These are phyloP conservation scores for Metroxylon sagu DNA, from an alignment of 176 grass and related monocot species.

Conservation along the genomic window DNA sequence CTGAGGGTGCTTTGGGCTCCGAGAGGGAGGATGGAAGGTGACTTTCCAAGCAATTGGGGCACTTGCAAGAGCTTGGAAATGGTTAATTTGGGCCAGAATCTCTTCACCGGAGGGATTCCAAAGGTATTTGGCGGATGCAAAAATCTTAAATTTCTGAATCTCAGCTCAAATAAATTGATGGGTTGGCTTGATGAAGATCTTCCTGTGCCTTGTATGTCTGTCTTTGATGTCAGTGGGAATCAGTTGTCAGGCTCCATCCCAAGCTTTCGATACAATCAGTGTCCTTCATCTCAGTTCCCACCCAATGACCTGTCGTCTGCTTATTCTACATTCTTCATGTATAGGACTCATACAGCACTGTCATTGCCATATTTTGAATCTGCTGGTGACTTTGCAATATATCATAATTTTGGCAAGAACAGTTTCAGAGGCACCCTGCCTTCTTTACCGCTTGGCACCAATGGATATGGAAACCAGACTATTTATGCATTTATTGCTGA, in stretches of 20 bases:
- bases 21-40: conserved; percentile 21
- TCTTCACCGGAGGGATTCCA: conserved; percentile 39
- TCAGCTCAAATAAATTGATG: conserved; percentile 46
- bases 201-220: conserved; percentile 36
- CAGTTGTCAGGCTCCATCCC: conserved; percentile 47
- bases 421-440: conserved; percentile 44
- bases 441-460: conserved; percentile 44
- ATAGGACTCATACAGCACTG: conserved; percentile 20
- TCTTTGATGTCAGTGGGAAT: conserved; percentile 52
- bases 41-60: conserved; percentile 44
- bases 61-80: conserved; percentile 37
- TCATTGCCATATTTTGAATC: conserved; percentile 15
- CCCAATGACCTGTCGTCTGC: conserved; percentile 14
- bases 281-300: conserved; percentile 5
- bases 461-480: conserved; percentile 37
- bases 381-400: conserved; percentile 35
- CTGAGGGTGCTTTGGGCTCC: conserved; percentile 52
- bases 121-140: conserved; percentile 28
- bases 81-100: conserved; percentile 45
- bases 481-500: conserved; percentile 46
- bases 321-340: conserved; percentile 42
- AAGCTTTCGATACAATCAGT: conserved; percentile 25
- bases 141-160: conserved; percentile 52
- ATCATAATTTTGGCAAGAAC: conserved; percentile 81
- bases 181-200: conserved; percentile 30